Percentiles rank a stretch among this genome's conserved stretches.
Conservation (phyloP, 2,329 filamentous ascomycete species). For the Lecanosticta acicola region DNA sequence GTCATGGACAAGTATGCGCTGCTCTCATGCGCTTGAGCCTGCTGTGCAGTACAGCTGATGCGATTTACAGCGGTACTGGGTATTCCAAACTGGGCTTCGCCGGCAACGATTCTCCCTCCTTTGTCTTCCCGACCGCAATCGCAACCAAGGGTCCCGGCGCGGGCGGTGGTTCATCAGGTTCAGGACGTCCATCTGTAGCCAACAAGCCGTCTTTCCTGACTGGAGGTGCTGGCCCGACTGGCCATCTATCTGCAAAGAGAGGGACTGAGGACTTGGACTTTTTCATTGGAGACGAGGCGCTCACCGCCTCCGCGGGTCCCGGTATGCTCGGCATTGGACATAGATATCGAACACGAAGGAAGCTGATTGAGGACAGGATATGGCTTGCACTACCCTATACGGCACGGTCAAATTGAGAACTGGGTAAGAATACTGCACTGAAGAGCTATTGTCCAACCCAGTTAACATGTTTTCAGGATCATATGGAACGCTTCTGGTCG, state of each 20-base stretch:
- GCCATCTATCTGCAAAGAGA: conserved; percentile 83
- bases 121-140: conserved; percentile 98
- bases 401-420: conserved; percentile 97
- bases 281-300: conserved; percentile 96
- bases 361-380: conserved; percentile 57
- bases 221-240: conserved; percentile 74
- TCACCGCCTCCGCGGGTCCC: conserved; percentile 75
- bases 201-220: conserved; percentile 96
- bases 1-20: conserved; percentile 97
- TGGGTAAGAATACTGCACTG: conserved; percentile 57
- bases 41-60: conserved; percentile 19
- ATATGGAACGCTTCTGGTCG: conserved; percentile 99
- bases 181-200: conserved; percentile 80
- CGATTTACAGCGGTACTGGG: conserved; percentile 78
- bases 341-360: neutral
- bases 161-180: conserved; percentile 63
- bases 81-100: conserved; percentile 99
- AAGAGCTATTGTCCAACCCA: neutral
- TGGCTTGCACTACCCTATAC: conserved; percentile 93
- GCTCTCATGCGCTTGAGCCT: conserved; percentile 1
- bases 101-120: conserved; percentile 97
- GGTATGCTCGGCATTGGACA: conserved; percentile 46
- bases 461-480: conserved; percentile 57
- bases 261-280: conserved; percentile 97
- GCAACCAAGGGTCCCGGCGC: conserved; percentile 76